phyloP scores from a whole-genome alignment of 306 rosid genomes.

The Acacia crassicarpa region DNA sequence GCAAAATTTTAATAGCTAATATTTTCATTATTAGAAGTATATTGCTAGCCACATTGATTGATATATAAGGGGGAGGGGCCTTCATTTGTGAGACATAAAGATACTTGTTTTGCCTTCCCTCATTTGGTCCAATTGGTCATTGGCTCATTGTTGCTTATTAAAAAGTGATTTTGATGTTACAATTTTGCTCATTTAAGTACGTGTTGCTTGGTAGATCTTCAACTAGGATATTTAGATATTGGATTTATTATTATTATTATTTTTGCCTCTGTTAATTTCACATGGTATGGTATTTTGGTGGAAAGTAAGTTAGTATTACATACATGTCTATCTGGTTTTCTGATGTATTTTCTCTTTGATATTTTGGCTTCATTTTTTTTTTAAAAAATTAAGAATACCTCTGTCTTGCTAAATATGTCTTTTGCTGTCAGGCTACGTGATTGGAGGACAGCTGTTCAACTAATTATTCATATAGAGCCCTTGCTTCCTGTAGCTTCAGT shows the following conservation, averaged over 20 bases:
- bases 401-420: constrained; percentile 37
- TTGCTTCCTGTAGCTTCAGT: constrained; percentile 64
- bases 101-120: constrained; percentile 6
- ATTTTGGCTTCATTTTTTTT: constrained; percentile 22
- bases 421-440: constrained; percentile 70
- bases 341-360: constrained; percentile 14
- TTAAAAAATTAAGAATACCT: background rate
- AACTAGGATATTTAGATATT: background rate
- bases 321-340: constrained; percentile 15
- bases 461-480: constrained; percentile 77
- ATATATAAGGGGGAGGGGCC: background rate
- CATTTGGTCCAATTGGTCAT: background rate
- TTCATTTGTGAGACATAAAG: constrained; percentile 10
- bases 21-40: constrained; percentile 7
- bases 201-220: constrained; percentile 17
- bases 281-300: background rate
- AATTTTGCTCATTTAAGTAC: constrained; percentile 11
- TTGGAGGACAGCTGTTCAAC: constrained; percentile 72
- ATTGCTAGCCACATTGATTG: constrained; percentile 11
- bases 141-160: background rate
- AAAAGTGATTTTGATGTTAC: background rate
- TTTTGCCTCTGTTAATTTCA: background rate
- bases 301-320: constrained; percentile 14
- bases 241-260: background rate
- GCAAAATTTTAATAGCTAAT: constrained; percentile 26